A percentile compares a stretch with the other conserved stretches of the same genome.
These are phyloP conservation scores for Aspergillus luchuensis DNA, from an alignment of 2,329 filamentous ascomycete species.

Conservation along the genomic window DNA sequence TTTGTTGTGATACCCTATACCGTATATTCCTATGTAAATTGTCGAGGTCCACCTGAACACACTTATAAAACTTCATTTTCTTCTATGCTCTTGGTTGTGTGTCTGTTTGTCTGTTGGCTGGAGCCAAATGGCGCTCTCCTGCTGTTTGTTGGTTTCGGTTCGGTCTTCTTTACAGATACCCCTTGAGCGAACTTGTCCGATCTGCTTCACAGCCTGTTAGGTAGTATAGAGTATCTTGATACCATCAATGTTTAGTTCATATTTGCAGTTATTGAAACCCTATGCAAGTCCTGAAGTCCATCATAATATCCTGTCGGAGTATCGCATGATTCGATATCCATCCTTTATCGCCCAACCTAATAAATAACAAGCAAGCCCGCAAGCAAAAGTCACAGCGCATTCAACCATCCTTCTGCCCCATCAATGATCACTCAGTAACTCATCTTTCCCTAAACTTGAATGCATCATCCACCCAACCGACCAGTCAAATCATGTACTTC, in stretches of 20 bases:
- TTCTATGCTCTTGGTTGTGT: neutral
- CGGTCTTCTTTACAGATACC: constrained; percentile 23
- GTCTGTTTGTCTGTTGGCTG: neutral
- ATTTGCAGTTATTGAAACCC: neutral
- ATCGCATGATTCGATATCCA: too few relatives aligned
- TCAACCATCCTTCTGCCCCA: too few relatives aligned
- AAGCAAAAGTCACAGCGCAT: too few relatives aligned
- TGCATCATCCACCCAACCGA: neutral
- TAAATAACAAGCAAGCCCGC: too few relatives aligned
- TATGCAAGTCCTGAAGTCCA: too few relatives aligned
- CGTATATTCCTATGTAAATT: constrained; percentile 8
- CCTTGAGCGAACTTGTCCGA: constrained; percentile 16
- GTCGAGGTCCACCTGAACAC: neutral
- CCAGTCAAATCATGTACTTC: neutral
- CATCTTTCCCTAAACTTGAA: too few relatives aligned
- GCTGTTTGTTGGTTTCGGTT: constrained; percentile 8
- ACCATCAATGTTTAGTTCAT: neutral
- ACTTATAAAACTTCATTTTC: neutral
- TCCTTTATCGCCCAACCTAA: too few relatives aligned
- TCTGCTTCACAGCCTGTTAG: neutral
- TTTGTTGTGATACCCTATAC: neutral
- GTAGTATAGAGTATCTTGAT: neutral
- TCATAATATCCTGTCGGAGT: too few relatives aligned
- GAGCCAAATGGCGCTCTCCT: neutral
- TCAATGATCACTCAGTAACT: too few relatives aligned